Evolutionary conservation across 805 yeast species (phyloP), one percentile per base, ranked within the genome.

Genomic region (Suhomyces kilbournensis): DNA sequence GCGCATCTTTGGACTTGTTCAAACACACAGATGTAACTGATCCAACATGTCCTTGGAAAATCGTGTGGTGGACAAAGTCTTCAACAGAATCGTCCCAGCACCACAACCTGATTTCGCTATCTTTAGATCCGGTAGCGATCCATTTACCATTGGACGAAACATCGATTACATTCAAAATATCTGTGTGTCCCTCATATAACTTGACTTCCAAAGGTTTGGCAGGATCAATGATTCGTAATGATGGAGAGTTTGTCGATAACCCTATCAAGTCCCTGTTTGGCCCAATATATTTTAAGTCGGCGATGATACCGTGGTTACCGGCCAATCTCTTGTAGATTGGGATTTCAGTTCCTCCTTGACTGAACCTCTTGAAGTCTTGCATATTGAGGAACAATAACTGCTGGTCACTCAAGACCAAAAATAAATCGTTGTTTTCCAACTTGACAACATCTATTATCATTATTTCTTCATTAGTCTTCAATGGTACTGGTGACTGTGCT

Each of bases 261-360:
- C 96, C 98, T 44, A 93, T 67, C 35, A 77, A 70, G 45, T 77
- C 66, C 28, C 73, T 65, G 22, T 75, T 64, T 7, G 90, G 89
- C 0, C 94, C 94, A 30, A 85, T 86, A 62, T 84, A 86, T 58
- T 83, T 81, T 73, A 91, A 79, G 65, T 93, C 98, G 2, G 97
- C 96, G 61, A 94, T 85, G 23, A 94, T 93, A 52, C 97, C 98
- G 70, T 93, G 97, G 68, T 91, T 91, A 59, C 97, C 97, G 0
- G 97, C 94, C 59, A 91, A 76, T 42, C 82, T 78, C 51, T 84
- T 75, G 7, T 68, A 60, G 2, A 80, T 64, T 17, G 78, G 76
- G n/a, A 87, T 65, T 26, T 50, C 54, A 7, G 46, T 43, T 9
- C 58, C 59, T 7, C 61, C 62, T 3, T 61, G 60, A 0, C 55